Conservation (phyloP, 139 green algal species). For the Closterium sp. region DNA sequence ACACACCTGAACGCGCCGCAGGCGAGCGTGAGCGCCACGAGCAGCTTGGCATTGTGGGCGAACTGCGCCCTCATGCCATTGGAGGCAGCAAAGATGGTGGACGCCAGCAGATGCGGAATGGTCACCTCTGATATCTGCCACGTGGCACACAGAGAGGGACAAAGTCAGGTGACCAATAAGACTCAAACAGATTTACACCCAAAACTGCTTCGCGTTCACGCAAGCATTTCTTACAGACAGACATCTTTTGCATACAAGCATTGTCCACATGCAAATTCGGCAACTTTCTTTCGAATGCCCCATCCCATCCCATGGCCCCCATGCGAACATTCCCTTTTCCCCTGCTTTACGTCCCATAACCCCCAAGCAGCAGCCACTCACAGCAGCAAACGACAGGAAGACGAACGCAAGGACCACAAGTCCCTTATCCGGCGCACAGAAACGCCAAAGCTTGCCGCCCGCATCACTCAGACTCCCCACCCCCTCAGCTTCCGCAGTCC, state of each 20-base stretch:
- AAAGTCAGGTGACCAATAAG: not conserved
- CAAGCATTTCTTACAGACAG: too few relatives aligned
- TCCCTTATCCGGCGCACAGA: not conserved
- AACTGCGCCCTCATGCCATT: not conserved
- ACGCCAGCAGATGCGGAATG: constrained; percentile 73
- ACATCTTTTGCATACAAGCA: too few relatives aligned
- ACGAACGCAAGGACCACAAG: not conserved
- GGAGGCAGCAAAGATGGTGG: constrained; percentile 60
- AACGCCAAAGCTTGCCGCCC: not conserved
- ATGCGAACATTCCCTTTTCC: too few relatives aligned
- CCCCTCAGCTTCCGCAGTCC: not conserved
- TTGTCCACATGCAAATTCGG: too few relatives aligned
- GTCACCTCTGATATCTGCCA: constrained; percentile 63
- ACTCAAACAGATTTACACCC: not conserved
- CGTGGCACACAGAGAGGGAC: not conserved
- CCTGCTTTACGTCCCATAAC: too few relatives aligned
- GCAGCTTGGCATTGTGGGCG: constrained; percentile 9
- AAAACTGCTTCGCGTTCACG: too few relatives aligned
- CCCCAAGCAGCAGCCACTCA: not conserved
- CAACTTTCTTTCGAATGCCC: too few relatives aligned
- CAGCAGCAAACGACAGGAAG: not conserved
- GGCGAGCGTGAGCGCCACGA: constrained; percentile 12
- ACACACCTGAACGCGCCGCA: constrained; percentile 35
- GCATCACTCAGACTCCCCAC: not conserved
- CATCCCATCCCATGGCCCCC: not conserved